Conservation (phyloP, 1,139 yeast species). For the Diutina pseudorugosa region DNA sequence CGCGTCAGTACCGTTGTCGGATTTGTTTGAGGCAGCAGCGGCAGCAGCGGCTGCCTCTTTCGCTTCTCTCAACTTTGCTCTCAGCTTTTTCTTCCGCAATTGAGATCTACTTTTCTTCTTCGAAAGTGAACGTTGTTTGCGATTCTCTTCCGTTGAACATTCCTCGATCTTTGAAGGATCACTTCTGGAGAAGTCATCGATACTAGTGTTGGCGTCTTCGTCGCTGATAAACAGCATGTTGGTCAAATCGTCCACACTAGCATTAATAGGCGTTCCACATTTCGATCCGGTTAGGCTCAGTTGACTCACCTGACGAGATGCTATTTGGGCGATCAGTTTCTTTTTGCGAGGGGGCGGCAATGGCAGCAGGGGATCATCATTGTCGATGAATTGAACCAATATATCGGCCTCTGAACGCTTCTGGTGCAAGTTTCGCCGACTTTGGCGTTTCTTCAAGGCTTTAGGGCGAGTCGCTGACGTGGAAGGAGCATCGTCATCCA, state of each 20-base stretch:
- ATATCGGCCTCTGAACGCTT: background rate
- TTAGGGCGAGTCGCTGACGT: background rate
- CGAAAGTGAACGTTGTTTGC: background rate
- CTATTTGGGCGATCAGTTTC: background rate
- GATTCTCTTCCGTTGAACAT: background rate
- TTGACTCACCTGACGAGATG: background rate
- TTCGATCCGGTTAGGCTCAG: background rate
- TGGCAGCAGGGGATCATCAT: background rate
- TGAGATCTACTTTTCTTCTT: constrained; percentile 1
- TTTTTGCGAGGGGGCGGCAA: background rate
- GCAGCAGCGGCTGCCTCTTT: constrained; percentile 1
- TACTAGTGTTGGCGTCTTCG: background rate
- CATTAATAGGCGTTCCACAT: background rate
- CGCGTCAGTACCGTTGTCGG: background rate
- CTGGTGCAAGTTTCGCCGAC: background rate
- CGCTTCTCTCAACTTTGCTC: constrained; percentile 2
- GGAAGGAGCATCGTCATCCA: background rate
- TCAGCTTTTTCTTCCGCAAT: constrained; percentile 2
- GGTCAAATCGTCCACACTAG: background rate
- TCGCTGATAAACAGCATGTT: constrained; percentile 3
- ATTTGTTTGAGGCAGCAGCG: background rate
- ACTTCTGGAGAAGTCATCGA: background rate
- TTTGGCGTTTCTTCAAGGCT: background rate
- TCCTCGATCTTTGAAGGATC: background rate
- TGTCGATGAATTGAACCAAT: background rate